Base-by-base conservation (phyloP, 169 alveolate species). In the Cryptosporidium ubiquitum region DNA sequence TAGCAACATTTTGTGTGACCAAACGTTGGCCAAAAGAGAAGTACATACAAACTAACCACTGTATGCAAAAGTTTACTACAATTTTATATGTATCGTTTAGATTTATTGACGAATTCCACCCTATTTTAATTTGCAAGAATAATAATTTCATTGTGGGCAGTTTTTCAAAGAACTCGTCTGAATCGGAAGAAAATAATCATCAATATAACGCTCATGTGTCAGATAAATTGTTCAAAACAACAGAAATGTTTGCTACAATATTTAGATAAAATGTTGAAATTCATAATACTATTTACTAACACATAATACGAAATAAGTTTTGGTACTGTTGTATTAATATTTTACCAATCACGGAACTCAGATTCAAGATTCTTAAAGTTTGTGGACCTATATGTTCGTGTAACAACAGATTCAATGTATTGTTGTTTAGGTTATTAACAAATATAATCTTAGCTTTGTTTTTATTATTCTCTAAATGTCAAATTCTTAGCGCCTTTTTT, bases 221-320 rank as follows among this genome's bases (percentile, higher is more conserved):
- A 6, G 52, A 58, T 12, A 58, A 79, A 79, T 18, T 79, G 39
- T 16, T 40, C 20, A 39, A 44, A 40, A 58, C 75, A 14, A 42
- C 79, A 16, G 89, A 79, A 44, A n/a, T 64, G 33, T 79, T 79
- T 35, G 89, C 89, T 6, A 44, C 74, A 29, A 79, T 79, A 23
- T 79, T 79, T 58, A 61, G 47, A 79, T 66, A 55, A 7, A n/a
- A 55, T n/a, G 37, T 14, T 55, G 1, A 26, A 55, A 23, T 26
- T 55, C 66, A n/a, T 2, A 26, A 26, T 47, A 47, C 23, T 47
- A 47, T 47, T 20, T 14, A 47, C 12, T 44, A 44, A 44, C 0
- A 47, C 16, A 2, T 14, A 47, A 14, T 47, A n/a, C n/a, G n/a
- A n/a, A n/a, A n/a, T n/a, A n/a, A n/a, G n/a, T n/a, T n/a, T n/a